Base-by-base conservation (phyloP, 2,329 filamentous ascomycete genomes). In the Talaromyces marneffei region DNA sequence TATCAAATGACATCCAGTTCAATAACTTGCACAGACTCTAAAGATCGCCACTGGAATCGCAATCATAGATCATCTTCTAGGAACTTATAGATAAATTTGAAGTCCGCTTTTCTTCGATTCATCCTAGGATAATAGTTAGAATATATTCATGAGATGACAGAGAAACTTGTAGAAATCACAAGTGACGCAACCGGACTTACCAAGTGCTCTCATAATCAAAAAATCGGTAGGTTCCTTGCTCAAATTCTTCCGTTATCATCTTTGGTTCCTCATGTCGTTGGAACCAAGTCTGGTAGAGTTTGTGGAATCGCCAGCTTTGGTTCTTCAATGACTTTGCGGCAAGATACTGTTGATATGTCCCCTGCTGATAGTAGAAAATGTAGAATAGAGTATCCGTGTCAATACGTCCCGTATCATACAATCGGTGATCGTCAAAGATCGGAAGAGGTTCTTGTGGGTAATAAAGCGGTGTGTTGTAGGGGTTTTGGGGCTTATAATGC, bases 261-360 rank as follows among this genome's bases (percentile, higher is more conserved):
- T 99, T 99, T 18, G 94, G 94, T 79, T 99, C 94, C 73, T 99
- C 94, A 68, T 99, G 94, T 57, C 94, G 85, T 77, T 99, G 94
- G 72, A 99, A 99, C 94, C 94, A 99, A 1, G 94, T 99, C 76
- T 96, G 94, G 73, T 99, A 99, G 76, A 97, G 94, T 81, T 99
- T 99, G 79, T 99, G 94, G 75, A 99, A 99, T 61, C 94, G 85
- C 94, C 94, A 99, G 76, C 92, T 97, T 77, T 99, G 94, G 67
- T 93, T 90, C 79, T 99, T 99, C 57, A 99, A 80, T n/a, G 94
- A 91, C 77, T 96, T 96, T 14, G 94, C 94, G 1, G 94, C 92
- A 62, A 97, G 83, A 72, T 92, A 97, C 74, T 99, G 94, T 74
- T 97, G 92, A 68, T 96, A 92, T 0, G 92, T 92, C 27, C 92